Evolutionary conservation across 2,329 filamentous ascomycete species (phyloP), one percentile per base, ranked within the genome.

Genomic region (Cryoendolithus antarcticus): DNA sequence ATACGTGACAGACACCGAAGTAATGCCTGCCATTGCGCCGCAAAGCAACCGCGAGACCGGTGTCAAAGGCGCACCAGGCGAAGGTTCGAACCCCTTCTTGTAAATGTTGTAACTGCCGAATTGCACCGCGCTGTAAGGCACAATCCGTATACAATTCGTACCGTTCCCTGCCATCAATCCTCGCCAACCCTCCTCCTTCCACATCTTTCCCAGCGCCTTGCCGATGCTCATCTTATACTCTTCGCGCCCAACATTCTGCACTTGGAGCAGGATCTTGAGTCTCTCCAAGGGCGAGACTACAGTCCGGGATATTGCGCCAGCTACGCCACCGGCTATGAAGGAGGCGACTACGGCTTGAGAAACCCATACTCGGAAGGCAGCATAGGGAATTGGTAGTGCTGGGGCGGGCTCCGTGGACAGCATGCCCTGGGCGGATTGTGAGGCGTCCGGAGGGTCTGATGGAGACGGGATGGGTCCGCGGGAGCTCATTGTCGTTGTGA

Each of bases 101-200:
- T 98, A 98, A 50, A 96, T 77, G 60, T 93, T 96, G 68, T 96
- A 98, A 58, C 86, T 93, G 51, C 89, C 89, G 62, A 98, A 98
- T 58, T 98, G 91, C 31, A 96, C 91, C 8, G 91, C 91, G 36
- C 89, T 96, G 62, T 98, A 98, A 4, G 91, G 91, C 38, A 98
- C 86, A 50, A 98, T 98, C 45, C 91, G 84, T 54, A 98, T 85
- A 70, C 91, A 98, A 62, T 98, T 98, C 44, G 88, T 95, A 47
- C 91, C 91, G 60, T 98, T 98, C 38, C 91, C 91, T 49, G 86
- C 78, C 88, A 98, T 93, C 63, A 96, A 93, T 0, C 91, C 91
- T 60, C 78, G 79, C 86, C 88, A 96, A 39, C 91, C 91, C 63
- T 98, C 91, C 59, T 98, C 91, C 52, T 71, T 79, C 80, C 89